Percentiles rank a stretch among this genome's conserved stretches.
Evolutionary conservation across 257 asterid genomes (phyloP).

Genomic region (Ehretia macrophylla): DNA sequence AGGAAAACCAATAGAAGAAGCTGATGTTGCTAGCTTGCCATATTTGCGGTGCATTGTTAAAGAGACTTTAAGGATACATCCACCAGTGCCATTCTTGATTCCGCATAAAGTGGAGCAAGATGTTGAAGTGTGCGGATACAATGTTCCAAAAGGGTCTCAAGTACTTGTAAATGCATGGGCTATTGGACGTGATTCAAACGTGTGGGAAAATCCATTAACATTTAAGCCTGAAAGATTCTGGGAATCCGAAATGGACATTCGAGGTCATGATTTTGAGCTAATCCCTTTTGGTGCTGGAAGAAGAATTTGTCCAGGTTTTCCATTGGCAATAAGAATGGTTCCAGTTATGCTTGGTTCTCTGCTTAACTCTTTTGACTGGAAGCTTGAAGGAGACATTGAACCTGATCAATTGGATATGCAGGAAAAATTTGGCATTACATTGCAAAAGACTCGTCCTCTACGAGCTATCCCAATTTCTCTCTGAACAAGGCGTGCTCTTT

Average conservation of each 20-base stretch:
- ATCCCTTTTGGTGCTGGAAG: not conserved
- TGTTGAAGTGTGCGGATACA: not conserved
- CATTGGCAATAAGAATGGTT: not conserved
- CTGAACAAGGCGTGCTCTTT: not conserved
- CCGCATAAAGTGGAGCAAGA: not conserved
- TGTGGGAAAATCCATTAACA: not conserved
- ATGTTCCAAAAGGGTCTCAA: not conserved
- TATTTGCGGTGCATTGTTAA: conserved; percentile 12
- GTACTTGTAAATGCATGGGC: not conserved
- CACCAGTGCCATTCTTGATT: not conserved
- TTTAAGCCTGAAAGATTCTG: not conserved
- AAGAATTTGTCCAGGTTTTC: not conserved
- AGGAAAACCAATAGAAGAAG: conserved; percentile 20
- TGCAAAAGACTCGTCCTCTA: not conserved
- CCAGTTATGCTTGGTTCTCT: not conserved
- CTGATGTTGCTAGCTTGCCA: conserved; percentile 18
- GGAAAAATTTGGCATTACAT: not conserved
- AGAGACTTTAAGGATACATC: not conserved
- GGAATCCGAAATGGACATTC: not conserved
- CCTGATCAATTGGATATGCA: not conserved
- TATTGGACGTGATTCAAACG: not conserved
- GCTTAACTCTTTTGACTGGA: not conserved
- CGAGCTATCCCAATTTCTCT: not conserved
- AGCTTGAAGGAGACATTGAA: not conserved
- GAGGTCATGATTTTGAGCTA: not conserved